These are phyloP conservation scores for Pulveroboletus sp. DNA, from an alignment of 768 basidiomycete genomes.

Conservation along the genomic window DNA sequence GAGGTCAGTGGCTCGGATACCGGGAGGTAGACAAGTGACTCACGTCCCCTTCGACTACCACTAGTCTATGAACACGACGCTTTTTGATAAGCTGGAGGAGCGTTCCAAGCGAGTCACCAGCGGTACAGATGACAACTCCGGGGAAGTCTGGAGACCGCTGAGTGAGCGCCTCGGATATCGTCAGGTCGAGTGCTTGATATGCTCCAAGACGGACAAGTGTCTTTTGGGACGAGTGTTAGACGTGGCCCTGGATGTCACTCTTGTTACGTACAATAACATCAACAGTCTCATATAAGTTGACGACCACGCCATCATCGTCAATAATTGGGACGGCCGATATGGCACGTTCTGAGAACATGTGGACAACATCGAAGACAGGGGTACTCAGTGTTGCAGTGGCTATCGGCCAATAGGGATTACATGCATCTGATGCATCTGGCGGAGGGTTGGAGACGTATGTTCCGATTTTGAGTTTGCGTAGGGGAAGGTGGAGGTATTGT, in stretches of 20 bases:
- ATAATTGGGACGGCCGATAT: conserved; percentile 97
- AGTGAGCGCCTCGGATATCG: conserved; percentile 85
- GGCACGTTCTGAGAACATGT: conserved; percentile 94
- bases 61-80: conserved; percentile 88
- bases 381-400: conserved; percentile 88
- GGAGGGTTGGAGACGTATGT: conserved; percentile 72
- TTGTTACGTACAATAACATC: conserved; percentile 78
- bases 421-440: conserved; percentile 43
- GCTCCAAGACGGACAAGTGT: conserved; percentile 91
- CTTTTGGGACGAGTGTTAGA: conserved; percentile 37
- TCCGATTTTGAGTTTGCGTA: conserved; percentile 87
- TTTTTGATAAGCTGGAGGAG: conserved; percentile 90
- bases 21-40: conserved; percentile 15
- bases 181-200: conserved; percentile 94
- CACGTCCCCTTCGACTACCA: conserved; percentile 91
- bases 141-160: conserved; percentile 94
- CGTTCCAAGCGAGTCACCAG: conserved; percentile 85
- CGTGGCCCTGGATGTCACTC: background rate
- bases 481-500: conserved; percentile 68
- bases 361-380: conserved; percentile 95
- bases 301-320: conserved; percentile 85
- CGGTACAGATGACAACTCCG: conserved; percentile 93
- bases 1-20: background rate
- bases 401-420: conserved; percentile 82
- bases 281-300: conserved; percentile 97